Evolutionary conservation across 768 basidiomycete genomes (phyloP).

Genomic region (Suillus weaverae): DNA sequence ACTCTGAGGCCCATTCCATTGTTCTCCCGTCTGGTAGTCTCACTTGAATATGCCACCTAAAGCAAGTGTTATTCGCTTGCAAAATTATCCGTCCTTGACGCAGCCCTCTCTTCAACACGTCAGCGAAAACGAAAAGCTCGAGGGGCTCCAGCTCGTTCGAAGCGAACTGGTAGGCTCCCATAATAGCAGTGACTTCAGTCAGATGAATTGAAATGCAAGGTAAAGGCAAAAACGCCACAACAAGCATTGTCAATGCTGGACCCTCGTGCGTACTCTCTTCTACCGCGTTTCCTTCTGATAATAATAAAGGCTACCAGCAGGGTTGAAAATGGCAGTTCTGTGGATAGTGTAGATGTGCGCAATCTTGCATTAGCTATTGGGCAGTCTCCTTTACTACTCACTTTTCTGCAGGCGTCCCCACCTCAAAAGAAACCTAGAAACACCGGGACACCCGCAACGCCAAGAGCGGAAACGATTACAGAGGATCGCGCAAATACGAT

Average conservation of each 20-base stretch:
- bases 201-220: constrained; percentile 14
- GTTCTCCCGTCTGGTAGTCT: neutral
- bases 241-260: constrained; percentile 11
- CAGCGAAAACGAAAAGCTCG: constrained; percentile 58
- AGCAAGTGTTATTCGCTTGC: constrained; percentile 18
- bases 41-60: constrained; percentile 37
- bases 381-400: constrained; percentile 5
- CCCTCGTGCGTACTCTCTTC: constrained; percentile 25
- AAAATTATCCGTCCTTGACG: constrained; percentile 24
- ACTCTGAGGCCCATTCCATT: neutral
- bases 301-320: constrained; percentile 24
- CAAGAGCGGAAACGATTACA: constrained; percentile 16
- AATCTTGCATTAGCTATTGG: neutral
- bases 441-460: constrained; percentile 19
- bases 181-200: constrained; percentile 16
- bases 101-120: neutral
- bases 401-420: constrained; percentile 21
- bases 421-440: constrained; percentile 44
- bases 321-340: constrained; percentile 18
- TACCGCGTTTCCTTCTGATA: constrained; percentile 9
- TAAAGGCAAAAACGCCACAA: constrained; percentile 13
- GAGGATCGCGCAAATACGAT: constrained; percentile 21
- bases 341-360: constrained; percentile 26
- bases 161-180: constrained; percentile 32
- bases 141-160: constrained; percentile 41